A percentile compares a stretch with the other conserved stretches of the same genome.
These are phyloP conservation scores for Exserohilum turcica DNA, from an alignment of 2,329 filamentous ascomycete genomes.

Conservation along the genomic window DNA sequence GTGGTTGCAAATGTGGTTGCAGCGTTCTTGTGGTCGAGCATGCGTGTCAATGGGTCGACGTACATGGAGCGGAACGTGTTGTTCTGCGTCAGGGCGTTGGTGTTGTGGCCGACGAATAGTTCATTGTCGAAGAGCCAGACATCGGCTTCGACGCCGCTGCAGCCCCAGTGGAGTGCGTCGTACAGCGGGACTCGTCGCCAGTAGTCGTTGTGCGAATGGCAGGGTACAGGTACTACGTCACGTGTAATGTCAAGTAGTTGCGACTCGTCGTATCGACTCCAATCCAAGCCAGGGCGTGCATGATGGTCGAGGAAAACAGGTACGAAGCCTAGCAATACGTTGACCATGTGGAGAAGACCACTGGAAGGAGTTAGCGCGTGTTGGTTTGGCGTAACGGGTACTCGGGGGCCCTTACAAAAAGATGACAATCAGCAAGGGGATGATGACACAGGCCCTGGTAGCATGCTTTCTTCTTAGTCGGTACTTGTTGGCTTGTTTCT, in stretches of 20 bases:
- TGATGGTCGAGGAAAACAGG: conserved; percentile 47
- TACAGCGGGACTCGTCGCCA: conserved; percentile 61
- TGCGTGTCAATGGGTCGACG: conserved; percentile 56
- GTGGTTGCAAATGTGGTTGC: conserved; percentile 41
- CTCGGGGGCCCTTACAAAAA: conserved; percentile 40
- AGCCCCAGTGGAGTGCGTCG: conserved; percentile 61
- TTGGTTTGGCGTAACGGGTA: too few relatives aligned
- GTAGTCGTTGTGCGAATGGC: conserved; percentile 66
- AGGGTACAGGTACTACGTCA: conserved; percentile 56
- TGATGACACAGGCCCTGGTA: conserved; percentile 22
- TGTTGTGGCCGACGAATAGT: conserved; percentile 62
- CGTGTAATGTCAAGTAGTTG: conserved; percentile 56
- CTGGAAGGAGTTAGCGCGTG: conserved; percentile 37
- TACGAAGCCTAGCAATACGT: conserved; percentile 46
- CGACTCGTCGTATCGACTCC: conserved; percentile 48
- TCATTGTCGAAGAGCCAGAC: conserved; percentile 61
- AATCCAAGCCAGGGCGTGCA: conserved; percentile 45
- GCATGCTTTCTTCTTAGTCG: conserved; percentile 28
- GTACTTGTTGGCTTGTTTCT: conserved; percentile 22
- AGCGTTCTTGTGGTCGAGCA: conserved; percentile 58
- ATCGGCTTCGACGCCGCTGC: conserved; percentile 62
- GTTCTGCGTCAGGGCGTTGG: conserved; percentile 52
- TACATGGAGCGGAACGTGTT: conserved; percentile 60
- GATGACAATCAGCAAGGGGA: conserved; percentile 30
- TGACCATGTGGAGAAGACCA: conserved; percentile 50